A percentile compares a stretch with the other conserved stretches of the same genome.
These are phyloP conservation scores for Daldinia eschscholtzii DNA, from an alignment of 2,329 filamentous ascomycete genomes.

Conservation along the genomic window DNA sequence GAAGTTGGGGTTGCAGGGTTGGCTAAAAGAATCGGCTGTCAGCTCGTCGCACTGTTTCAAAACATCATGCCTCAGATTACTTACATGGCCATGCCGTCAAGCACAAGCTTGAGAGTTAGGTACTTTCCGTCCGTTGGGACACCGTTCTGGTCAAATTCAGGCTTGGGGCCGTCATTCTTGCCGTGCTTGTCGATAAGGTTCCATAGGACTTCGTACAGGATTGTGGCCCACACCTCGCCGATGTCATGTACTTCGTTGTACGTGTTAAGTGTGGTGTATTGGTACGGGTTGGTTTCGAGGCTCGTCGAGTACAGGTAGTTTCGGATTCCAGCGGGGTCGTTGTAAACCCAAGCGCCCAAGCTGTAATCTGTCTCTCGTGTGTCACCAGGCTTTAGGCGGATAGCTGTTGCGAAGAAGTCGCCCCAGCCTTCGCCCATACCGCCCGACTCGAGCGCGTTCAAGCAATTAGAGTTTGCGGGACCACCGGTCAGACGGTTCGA, in stretches of 20 bases:
- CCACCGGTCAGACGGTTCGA: constrained; percentile 71
- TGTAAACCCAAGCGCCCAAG: constrained; percentile 61
- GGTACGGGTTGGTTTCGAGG: constrained; percentile 59
- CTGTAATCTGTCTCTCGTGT: constrained; percentile 60
- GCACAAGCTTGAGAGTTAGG: constrained; percentile 62
- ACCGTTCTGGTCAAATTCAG: constrained; percentile 56
- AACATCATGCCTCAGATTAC: constrained; percentile 23
- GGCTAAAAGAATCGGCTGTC: constrained; percentile 44
- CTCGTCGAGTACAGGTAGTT: constrained; percentile 61
- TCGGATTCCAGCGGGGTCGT: constrained; percentile 57
- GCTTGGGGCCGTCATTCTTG: constrained; percentile 57
- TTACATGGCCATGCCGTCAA: constrained; percentile 62
- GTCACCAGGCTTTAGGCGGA: constrained; percentile 60
- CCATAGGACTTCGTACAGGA: constrained; percentile 67
- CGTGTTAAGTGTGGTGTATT: constrained; percentile 56
- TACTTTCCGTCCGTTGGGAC: constrained; percentile 63
- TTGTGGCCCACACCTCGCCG: constrained; percentile 63
- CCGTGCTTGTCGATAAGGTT: constrained; percentile 65
- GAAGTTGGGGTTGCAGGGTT: constrained; percentile 65
- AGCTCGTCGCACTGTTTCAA: not conserved
- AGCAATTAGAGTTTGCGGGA: constrained; percentile 64
- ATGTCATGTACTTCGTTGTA: constrained; percentile 59
- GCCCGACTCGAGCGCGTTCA: constrained; percentile 58
- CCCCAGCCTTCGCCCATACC: constrained; percentile 66
- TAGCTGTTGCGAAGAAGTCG: constrained; percentile 63